phyloP scores from a whole-genome alignment of 116 monocot genomes.

The Iris pallida region DNA sequence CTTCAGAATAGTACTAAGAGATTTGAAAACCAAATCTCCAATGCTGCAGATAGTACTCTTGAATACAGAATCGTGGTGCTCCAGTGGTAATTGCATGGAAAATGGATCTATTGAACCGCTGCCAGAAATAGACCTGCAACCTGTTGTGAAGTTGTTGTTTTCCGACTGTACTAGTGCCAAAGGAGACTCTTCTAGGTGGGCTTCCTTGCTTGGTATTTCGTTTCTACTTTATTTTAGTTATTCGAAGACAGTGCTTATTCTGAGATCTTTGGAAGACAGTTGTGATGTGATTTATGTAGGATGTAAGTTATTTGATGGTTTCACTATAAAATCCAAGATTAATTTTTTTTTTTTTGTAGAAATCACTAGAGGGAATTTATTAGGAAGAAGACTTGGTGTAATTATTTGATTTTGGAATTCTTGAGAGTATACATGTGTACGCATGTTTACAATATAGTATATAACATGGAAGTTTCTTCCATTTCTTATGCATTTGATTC shows the following conservation, averaged over 20 bases:
- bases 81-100: slow-evolving; percentile 53
- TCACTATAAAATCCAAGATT: no score
- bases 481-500: no score
- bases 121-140: slow-evolving; percentile 36
- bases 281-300: no score
- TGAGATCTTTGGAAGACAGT: no score
- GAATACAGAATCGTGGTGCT: slow-evolving; percentile 71
- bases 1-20: slow-evolving; percentile 64
- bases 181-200: slow-evolving; percentile 44
- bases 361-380: no score
- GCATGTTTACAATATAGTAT: no score
- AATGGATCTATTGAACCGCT: slow-evolving; percentile 18
- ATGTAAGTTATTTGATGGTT: no score
- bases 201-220: not conserved
- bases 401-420: no score
- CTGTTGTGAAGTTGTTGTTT: slow-evolving; percentile 68
- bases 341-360: no score
- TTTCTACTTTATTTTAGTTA: not conserved
- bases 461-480: no score
- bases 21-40: slow-evolving; percentile 54
- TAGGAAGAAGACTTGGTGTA: no score
- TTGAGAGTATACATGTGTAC: no score
- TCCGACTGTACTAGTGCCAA: slow-evolving; percentile 36
- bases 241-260: not conserved
- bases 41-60: slow-evolving; percentile 64